Percentiles rank a stretch among this genome's conserved stretches.
Conservation (phyloP, 495 filamentous ascomycete species). For the Stereocaulon alpinum region DNA sequence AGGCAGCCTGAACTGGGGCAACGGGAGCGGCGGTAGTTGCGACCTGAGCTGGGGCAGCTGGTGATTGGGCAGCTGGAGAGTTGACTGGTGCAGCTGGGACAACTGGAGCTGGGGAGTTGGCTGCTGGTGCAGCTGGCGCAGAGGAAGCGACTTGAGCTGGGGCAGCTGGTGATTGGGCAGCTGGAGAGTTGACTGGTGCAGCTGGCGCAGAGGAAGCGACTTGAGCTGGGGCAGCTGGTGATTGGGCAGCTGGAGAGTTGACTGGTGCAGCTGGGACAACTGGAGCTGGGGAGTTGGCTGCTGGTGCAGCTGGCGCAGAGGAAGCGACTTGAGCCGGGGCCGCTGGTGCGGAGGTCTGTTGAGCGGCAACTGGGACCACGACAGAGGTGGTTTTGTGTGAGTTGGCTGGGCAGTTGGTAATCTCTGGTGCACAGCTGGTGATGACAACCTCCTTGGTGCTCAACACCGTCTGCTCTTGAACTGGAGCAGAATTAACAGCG, state of each 20-base stretch:
- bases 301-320: slow-evolving; percentile 17
- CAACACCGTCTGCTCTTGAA: slow-evolving; percentile 39
- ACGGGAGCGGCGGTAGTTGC: slow-evolving; percentile 21
- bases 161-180: slow-evolving; percentile 9
- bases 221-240: slow-evolving; percentile 9
- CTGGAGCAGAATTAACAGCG: neutral
- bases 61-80: neutral
- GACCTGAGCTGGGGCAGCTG: slow-evolving; percentile 12
- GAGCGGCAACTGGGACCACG: slow-evolving; percentile 16
- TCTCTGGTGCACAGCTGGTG: slow-evolving; percentile 49
- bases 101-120: too few relatives aligned
- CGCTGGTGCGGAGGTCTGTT: slow-evolving; percentile 1
- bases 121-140: slow-evolving; percentile 18
- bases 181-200: slow-evolving; percentile 21
- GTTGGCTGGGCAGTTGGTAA: slow-evolving; percentile 30
- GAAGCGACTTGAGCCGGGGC: slow-evolving; percentile 4
- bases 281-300: too few relatives aligned
- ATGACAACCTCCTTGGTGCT: slow-evolving; percentile 44
- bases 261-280: slow-evolving; percentile 12
- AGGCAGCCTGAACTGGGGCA: slow-evolving; percentile 16
- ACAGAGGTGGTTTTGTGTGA: slow-evolving; percentile 15
- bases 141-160: slow-evolving; percentile 15
- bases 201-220: slow-evolving; percentile 22
- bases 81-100: slow-evolving; percentile 9
- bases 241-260: neutral